Conservation (phyloP, 192 early-diverging fungal genomes). For the Dissophora globulifera region DNA sequence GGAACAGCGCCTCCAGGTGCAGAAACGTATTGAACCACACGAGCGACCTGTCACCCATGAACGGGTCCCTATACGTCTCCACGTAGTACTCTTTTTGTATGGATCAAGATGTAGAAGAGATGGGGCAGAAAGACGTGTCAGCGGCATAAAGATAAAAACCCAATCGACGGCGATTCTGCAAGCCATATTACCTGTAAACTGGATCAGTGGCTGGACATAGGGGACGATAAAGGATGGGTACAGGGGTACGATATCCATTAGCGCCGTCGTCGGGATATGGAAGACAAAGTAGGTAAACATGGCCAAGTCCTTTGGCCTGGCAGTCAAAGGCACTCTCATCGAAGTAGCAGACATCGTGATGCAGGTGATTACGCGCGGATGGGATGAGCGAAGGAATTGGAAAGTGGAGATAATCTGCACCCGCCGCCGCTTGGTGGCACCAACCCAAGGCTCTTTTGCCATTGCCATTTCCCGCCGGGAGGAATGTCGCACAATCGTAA, state of each 20-base stretch:
- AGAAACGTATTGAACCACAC: constrained; percentile 75
- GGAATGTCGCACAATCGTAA: background rate
- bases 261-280: constrained; percentile 77
- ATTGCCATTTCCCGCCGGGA: background rate
- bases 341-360: constrained; percentile 13
- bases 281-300: constrained; percentile 74
- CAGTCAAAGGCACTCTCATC: constrained; percentile 29
- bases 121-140: background rate
- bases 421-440: too few relatives aligned
- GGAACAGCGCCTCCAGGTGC: constrained; percentile 68
- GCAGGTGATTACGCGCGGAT: too few relatives aligned
- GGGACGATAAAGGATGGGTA: constrained; percentile 54
- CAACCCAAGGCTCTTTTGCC: too few relatives aligned
- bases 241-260: constrained; percentile 67
- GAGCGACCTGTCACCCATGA: constrained; percentile 60
- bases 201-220: constrained; percentile 43
- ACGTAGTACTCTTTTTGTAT: constrained; percentile 57
- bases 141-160: too few relatives aligned
- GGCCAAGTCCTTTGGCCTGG: constrained; percentile 65
- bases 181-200: constrained; percentile 14
- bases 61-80: constrained; percentile 67
- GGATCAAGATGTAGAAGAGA: background rate
- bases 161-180: too few relatives aligned
- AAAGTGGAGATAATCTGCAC: background rate
- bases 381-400: background rate